Percentiles rank a stretch among this genome's conserved stretches.
Evolutionary conservation across 768 basidiomycete species (phyloP).

Genomic region (Mycena sanguinolenta): DNA sequence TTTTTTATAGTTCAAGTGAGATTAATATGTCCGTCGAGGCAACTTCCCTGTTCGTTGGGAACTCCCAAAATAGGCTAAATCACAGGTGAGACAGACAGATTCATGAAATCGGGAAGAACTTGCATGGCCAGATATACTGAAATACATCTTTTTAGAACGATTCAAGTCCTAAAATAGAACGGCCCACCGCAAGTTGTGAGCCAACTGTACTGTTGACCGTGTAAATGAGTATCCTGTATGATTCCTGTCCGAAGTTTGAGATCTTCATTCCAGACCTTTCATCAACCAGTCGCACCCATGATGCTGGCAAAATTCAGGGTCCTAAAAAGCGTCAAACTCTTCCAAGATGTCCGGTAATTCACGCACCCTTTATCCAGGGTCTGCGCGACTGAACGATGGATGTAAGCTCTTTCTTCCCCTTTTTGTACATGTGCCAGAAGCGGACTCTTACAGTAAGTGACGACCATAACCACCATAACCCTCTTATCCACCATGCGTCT

Average conservation of each 20-base stretch:
- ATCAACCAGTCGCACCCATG: conserved; percentile 47
- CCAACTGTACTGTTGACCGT: conserved; percentile 65
- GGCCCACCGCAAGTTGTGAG: conserved; percentile 60
- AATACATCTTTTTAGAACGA: conserved; percentile 1
- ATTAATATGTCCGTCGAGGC: neutral
- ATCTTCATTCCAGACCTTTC: neutral
- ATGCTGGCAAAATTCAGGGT: conserved; percentile 62
- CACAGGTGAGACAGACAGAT: neutral
- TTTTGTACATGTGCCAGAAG: too few species aligned
- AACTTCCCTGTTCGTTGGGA: conserved; percentile 55
- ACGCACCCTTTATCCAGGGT: conserved; percentile 60
- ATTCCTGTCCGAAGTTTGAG: conserved; percentile 42
- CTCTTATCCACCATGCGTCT: conserved; percentile 62
- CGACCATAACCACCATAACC: too few species aligned
- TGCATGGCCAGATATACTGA: conserved; percentile 57
- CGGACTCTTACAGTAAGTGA: too few species aligned
- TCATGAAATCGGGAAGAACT: conserved; percentile 15
- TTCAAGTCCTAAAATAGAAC: conserved; percentile 11
- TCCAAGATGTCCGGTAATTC: neutral
- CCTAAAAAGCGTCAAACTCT: conserved; percentile 37
- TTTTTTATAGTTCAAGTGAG: neutral
- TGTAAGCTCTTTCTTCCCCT: neutral
- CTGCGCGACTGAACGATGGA: conserved; percentile 51
- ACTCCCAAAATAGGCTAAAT: conserved; percentile 56
- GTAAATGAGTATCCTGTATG: conserved; percentile 56